A percentile compares a stretch with the other conserved stretches of the same genome.
These are phyloP conservation scores for Cladosporium velox DNA, from an alignment of 2,329 filamentous ascomycete species.

Conservation along the genomic window DNA sequence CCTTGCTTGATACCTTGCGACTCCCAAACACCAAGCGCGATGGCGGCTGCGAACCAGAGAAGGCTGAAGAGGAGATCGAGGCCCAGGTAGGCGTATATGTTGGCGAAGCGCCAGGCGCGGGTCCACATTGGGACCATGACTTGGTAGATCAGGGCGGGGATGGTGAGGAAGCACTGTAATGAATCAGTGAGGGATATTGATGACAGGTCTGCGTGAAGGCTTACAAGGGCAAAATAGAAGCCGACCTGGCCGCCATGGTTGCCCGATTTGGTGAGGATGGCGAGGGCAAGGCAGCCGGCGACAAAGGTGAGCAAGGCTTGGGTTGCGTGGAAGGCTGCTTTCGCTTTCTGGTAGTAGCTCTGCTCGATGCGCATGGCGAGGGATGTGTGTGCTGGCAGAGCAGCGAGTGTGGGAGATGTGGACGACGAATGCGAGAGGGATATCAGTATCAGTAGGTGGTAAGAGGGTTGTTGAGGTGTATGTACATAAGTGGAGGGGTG, in stretches of 20 bases:
- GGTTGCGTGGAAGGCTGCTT: slow-evolving; percentile 56
- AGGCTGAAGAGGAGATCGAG: slow-evolving; percentile 57
- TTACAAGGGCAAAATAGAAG: slow-evolving; percentile 61
- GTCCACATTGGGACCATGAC: slow-evolving; percentile 63
- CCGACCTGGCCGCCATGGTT: slow-evolving; percentile 56
- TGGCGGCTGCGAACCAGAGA: slow-evolving; percentile 62
- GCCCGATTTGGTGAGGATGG: slow-evolving; percentile 58
- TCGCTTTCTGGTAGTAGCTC: slow-evolving; percentile 55
- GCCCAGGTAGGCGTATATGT: slow-evolving; percentile 60
- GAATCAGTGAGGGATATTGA: slow-evolving; percentile 1
- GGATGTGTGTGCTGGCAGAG: slow-evolving; percentile 6
- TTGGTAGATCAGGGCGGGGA: slow-evolving; percentile 61
- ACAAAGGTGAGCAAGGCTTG: slow-evolving; percentile 61
- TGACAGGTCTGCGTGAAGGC: slow-evolving; percentile 25
- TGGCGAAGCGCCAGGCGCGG: slow-evolving; percentile 59
- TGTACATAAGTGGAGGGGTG: slow-evolving; percentile 3
- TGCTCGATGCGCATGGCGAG: slow-evolving; percentile 47
- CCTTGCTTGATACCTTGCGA: slow-evolving; percentile 55
- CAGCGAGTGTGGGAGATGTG: neutral
- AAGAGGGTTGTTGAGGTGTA: neutral
- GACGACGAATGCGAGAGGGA: neutral
- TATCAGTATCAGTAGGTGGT: neutral
- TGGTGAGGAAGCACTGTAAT: slow-evolving; percentile 59
- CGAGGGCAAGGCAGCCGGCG: slow-evolving; percentile 59
- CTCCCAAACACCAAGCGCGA: slow-evolving; percentile 59